Evolutionary conservation across 176 grass and related monocot genomes (phyloP).

Genomic region (Oryza meyeriana): DNA sequence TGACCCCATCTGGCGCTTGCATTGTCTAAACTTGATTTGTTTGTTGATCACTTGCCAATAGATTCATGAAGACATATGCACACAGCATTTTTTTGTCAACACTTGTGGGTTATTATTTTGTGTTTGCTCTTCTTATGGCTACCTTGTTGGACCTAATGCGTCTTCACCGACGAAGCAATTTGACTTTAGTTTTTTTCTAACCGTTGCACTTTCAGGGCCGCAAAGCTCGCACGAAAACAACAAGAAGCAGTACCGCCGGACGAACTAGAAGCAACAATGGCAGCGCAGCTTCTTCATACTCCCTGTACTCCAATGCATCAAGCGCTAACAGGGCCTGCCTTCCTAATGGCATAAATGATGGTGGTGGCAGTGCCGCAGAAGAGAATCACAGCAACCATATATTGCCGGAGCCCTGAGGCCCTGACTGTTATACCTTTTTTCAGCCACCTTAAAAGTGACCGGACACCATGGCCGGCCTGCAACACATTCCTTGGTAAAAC

Average conservation of each 20-base stretch:
- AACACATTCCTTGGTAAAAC: not conserved
- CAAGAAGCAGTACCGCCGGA: conserved; percentile 67
- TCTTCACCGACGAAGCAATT: not conserved
- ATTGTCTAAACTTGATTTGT: not conserved
- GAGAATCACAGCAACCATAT: conserved; percentile 53
- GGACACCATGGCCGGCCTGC: not conserved
- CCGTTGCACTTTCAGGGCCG: conserved; percentile 57
- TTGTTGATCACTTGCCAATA: not conserved
- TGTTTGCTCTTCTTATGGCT: not conserved
- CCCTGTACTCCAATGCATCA: conserved; percentile 37
- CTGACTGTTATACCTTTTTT: not conserved
- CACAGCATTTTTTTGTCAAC: not conserved
- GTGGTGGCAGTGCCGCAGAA: not conserved
- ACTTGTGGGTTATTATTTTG: not conserved
- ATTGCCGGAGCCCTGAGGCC: conserved; percentile 45
- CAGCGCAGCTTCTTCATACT: conserved; percentile 51
- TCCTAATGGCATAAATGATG: conserved; percentile 47
- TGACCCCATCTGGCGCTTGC: not conserved
- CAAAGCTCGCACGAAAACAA: conserved; percentile 68
- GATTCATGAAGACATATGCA: not conserved
- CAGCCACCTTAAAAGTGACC: not conserved
- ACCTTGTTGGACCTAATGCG: not conserved
- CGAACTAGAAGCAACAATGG: conserved; percentile 57
- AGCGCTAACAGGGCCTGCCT: conserved; percentile 9
- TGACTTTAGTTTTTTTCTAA: not conserved